Base-by-base conservation (phyloP, 2,329 filamentous ascomycete genomes). In the Fusarium subtropicale region DNA sequence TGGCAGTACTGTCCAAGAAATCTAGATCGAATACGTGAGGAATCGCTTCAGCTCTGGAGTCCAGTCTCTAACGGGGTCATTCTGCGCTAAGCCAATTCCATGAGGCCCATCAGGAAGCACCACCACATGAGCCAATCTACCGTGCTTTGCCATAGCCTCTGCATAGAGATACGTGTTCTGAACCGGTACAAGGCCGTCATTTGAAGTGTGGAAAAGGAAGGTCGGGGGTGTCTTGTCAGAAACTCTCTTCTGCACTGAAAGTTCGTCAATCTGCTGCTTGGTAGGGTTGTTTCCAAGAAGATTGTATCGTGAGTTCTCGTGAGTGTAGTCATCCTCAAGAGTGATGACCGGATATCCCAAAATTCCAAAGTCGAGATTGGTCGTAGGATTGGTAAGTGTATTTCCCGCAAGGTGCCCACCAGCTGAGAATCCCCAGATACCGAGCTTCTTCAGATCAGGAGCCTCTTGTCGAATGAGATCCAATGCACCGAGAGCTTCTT, bases 341-440 rank as follows among this genome's bases (percentile, higher is more conserved):
- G 68, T 71, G 2, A 71, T 62, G 0, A 71, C 68, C 0, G 67
- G 68, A 7, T 71, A 71, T 3, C 64, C 54, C 1, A 71, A 9
- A 12, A 71, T 71, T 3, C 67, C 68, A n/a, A 71, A 71, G 16
- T 71, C 68, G 7, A 71, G 39, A 9, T 47, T 48, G 5, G 68
- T 57, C 11, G 47, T 12, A 2, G 64, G 64, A 13, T 57, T 71
- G 3, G 68, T 71, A 2, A 68, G 34, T 0, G 67, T 71, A n/a
- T 55, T 68, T 31, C 59, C 63, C 4, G 68, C 68, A 5, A 71
- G 60, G 18, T 71, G 68, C 0, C 68, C 68, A 1, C 68, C 68
- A 0, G 68, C 68, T 5, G 68, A 71, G 20, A 71, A 71, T 6
- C 68, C 68, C 68, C 64, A 68, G 8, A 71, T 56, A 0, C 68